These are phyloP conservation scores for Boletus smithii DNA, from an alignment of 1,284 basidiomycete species.

Conservation along the genomic window DNA sequence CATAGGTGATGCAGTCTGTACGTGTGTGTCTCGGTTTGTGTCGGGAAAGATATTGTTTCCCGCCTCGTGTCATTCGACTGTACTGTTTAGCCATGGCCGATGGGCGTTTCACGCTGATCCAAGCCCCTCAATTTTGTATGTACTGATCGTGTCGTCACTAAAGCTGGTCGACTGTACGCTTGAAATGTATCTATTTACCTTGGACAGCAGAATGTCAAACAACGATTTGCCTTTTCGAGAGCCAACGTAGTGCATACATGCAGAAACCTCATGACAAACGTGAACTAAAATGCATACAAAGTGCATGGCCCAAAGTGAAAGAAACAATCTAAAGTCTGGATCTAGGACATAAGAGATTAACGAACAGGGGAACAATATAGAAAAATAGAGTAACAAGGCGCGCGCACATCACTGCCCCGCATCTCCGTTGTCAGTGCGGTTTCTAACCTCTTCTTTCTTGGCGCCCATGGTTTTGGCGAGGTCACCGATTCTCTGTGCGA, in stretches of 20 bases:
- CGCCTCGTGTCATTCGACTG: slow-evolving; percentile 41
- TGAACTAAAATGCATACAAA: slow-evolving; percentile 22
- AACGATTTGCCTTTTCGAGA: slow-evolving; percentile 5
- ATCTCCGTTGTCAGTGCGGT: slow-evolving; percentile 12
- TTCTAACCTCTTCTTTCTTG: slow-evolving; percentile 28
- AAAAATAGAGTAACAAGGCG: slow-evolving; percentile 3
- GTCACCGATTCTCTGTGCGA: slow-evolving; percentile 29
- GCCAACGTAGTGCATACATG: slow-evolving; percentile 18
- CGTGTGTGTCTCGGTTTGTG: not conserved
- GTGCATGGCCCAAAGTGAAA: slow-evolving; percentile 17
- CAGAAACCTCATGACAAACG: slow-evolving; percentile 5
- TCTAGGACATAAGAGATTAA: slow-evolving; percentile 28
- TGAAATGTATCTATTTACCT: not conserved
- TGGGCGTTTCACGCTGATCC: not conserved
- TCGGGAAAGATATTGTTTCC: not conserved
- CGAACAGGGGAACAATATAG: slow-evolving; percentile 11
- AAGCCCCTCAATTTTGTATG: slow-evolving; percentile 3
- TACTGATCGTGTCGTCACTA: slow-evolving; percentile 7
- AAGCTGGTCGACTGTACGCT: slow-evolving; percentile 9
- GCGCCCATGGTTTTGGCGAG: slow-evolving; percentile 25
- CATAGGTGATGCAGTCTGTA: slow-evolving; percentile 12
- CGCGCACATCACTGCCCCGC: slow-evolving; percentile 9
- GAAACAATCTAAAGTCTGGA: slow-evolving; percentile 27
- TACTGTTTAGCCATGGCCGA: slow-evolving; percentile 7
- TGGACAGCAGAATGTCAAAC: not conserved